A percentile compares a stretch with the other conserved stretches of the same genome.
Evolutionary conservation across 148 eudicot genomes (phyloP).

Genomic region (Rhododendron griersonianum): DNA sequence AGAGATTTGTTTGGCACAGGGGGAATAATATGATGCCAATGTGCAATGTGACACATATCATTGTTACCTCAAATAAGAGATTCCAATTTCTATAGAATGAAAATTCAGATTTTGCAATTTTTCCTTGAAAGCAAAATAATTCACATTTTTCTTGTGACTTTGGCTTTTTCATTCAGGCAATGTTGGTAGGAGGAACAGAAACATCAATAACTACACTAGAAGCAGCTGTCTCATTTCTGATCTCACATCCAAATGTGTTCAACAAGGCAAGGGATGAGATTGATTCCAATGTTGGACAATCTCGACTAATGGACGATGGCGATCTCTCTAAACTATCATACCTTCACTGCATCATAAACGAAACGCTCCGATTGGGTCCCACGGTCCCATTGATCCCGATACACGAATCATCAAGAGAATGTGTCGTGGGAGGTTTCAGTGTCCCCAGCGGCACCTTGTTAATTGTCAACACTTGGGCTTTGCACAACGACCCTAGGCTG

Average conservation of each 20-base stretch:
- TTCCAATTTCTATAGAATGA: too few species aligned
- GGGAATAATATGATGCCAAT: too few species aligned
- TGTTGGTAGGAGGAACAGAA: background rate
- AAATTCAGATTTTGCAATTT: background rate
- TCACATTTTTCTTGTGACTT: background rate
- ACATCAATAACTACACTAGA: background rate
- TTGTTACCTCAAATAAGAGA: too few species aligned
- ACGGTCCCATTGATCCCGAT: background rate
- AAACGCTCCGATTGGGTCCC: background rate
- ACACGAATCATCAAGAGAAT: background rate
- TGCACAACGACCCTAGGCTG: background rate
- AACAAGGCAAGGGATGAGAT: conserved; percentile 6
- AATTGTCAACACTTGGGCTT: background rate
- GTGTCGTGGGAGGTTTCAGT: background rate
- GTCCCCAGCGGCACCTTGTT: background rate
- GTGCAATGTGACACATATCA: too few species aligned
- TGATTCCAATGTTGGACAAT: background rate
- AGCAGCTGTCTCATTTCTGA: background rate
- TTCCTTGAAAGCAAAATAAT: background rate
- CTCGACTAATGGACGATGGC: background rate
- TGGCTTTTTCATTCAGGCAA: background rate
- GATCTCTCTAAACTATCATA: background rate
- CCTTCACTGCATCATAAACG: conserved; percentile 6
- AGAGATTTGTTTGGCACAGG: too few species aligned
- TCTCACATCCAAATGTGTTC: background rate